Evolutionary conservation across 805 yeast species (phyloP).

Genomic region (Lachancea sp.): DNA sequence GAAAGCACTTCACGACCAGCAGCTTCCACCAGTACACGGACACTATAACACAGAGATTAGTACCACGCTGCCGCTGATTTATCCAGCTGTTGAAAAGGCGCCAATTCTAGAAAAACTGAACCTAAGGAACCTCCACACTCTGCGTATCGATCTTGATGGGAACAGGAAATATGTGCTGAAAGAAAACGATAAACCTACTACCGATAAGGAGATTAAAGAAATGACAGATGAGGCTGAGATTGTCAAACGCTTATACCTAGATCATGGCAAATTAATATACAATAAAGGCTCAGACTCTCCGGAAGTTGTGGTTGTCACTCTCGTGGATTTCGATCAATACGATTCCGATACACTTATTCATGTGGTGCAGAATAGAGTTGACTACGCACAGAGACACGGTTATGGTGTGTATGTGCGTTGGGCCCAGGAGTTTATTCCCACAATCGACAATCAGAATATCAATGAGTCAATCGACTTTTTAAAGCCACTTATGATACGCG

Average conservation of each 20-base stretch:
- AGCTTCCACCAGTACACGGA: slow-evolving; percentile 37
- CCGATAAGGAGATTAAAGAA: slow-evolving; percentile 32
- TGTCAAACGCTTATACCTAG: slow-evolving; percentile 54
- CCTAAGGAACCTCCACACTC: slow-evolving; percentile 44
- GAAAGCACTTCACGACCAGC: slow-evolving; percentile 6
- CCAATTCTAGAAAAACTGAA: slow-evolving; percentile 53
- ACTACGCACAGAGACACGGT: slow-evolving; percentile 74
- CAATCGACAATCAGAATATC: slow-evolving; percentile 42
- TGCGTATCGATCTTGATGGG: slow-evolving; percentile 42
- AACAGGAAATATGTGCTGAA: slow-evolving; percentile 34
- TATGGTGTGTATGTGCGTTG: slow-evolving; percentile 84
- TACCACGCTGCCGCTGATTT: slow-evolving; percentile 50
- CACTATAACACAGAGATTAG: slow-evolving; percentile 40
- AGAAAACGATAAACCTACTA: slow-evolving; percentile 37
- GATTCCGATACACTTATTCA: slow-evolving; percentile 53
- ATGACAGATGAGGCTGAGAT: slow-evolving; percentile 32
- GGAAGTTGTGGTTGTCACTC: slow-evolving; percentile 68
- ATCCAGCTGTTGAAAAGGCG: slow-evolving; percentile 72
- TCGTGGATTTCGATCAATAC: slow-evolving; percentile 66
- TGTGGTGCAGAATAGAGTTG: slow-evolving; percentile 78
- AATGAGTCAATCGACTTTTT: slow-evolving; percentile 20
- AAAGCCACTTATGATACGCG: slow-evolving; percentile 44
- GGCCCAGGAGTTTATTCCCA: slow-evolving; percentile 74
- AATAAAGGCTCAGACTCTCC: slow-evolving; percentile 39
- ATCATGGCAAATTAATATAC: slow-evolving; percentile 53